Evolutionary conservation across 257 asterid genomes (phyloP), one percentile per base, ranked within the genome.

Genomic region (Anisodus acutangulus): DNA sequence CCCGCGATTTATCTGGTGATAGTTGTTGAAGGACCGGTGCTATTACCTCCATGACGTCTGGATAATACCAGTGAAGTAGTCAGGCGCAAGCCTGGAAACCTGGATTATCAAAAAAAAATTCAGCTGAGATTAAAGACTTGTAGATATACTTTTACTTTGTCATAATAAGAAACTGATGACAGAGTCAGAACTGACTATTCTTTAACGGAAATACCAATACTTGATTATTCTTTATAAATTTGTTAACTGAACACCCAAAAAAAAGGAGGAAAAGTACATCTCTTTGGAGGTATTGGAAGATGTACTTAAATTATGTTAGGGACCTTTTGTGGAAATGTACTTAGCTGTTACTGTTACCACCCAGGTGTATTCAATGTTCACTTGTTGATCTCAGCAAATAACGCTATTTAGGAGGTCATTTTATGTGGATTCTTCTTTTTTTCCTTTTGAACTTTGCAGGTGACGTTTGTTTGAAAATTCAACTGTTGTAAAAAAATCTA

Each of bases 371-470:
- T 45, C 10, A 72, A 17, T 71, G 53, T 71, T 43, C 37, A 71
- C 57, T 17, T 70, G 79, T 43, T 71, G 79, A 71, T 4, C 80
- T 72, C 59, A 72, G 80, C 80, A 72, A 31, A 19, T 10, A 17
- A 74, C 57, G 80, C 62, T 22, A 74, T 57, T 45, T 4, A 63
- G 9, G 2, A 47, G 41, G 19, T 74, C 59, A 74, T 74, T 49
- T 72, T 47, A 72, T 19, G 55, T 47, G 59, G n/a, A 19, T 69
- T 19, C 47, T 9, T 72, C 16, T 19, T 37, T 26, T 26, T 22
- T 62, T 12, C 8, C 43, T 45, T 22, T 66, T 5, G 2, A n/a
- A 47, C 41, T 71, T n/a, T 8, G 43, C 9, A 17, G 80, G 59
- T 45, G 80, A 6, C 59, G 15, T 19, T 71, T 5, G n/a, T 4